Evolutionary conservation across 106 monocot species (phyloP), one percentile per base, ranked within the genome.

Genomic region (Acanthochlamys bracteata): DNA sequence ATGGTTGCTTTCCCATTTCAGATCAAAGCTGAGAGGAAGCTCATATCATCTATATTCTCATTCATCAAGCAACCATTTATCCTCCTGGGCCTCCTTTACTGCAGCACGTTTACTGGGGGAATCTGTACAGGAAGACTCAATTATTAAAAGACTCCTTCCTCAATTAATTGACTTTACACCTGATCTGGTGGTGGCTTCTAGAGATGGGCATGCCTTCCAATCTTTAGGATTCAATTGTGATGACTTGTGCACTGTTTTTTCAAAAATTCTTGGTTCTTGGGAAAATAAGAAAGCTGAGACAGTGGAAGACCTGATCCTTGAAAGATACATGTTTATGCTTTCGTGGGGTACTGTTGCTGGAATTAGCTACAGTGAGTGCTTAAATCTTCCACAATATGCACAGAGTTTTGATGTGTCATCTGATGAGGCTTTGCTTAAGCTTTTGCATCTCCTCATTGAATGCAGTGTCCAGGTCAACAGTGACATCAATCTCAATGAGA

Each of bases 241-340:
- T 68, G 76, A 88, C 11, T 33, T 92, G 65, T 62, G 67, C 16
- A 39, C 64, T n/a, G 62, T 56, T 8, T 71, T 89, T 52, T 78
- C 82, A 41, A 63, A 68, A 72, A 75, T 98, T 61, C 75, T 98
- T 53, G 66, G 67, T 65, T 79, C 77, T 51, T 98, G 92, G 98
- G 74, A 23, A 63, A 83, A 85, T 69, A 80, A 73, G 68, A 89
- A 71, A 52, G 83, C 83, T 67, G 85, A 92, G 71, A 62, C 73
- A 10, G 67, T 73, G 13, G 98, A 85, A 40, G 76, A 85, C 42
- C 79, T 98, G 16, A 71, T 98, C 33, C 43, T 92, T 66, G 98
- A 98, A 74, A 83, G 98, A 59, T 98, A 98, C 52, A 33, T 92
- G 21, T 92, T 86, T 74, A 59, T 80, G 53, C 85, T 92, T 54